These are phyloP conservation scores for Mycena haematopus DNA, from an alignment of 768 basidiomycete species.

Conservation along the genomic window DNA sequence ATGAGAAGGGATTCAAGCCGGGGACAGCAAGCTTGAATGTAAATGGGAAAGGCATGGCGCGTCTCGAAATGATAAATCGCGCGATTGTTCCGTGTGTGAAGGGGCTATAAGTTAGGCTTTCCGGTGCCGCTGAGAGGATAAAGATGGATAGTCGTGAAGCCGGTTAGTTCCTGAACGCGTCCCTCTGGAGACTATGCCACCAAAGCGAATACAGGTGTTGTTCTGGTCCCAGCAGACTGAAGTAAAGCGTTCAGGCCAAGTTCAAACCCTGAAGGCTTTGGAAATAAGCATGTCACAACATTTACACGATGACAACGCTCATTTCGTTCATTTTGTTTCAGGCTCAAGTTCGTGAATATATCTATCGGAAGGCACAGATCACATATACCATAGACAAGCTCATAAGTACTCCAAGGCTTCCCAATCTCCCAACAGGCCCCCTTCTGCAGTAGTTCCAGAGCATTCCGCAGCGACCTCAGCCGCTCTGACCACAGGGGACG, in stretches of 20 bases:
- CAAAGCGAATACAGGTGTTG: not conserved
- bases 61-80: conserved; percentile 3
- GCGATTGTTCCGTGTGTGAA: not conserved
- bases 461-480: not conserved
- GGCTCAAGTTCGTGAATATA: no score
- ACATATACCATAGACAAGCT: no score
- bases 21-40: conserved; percentile 74
- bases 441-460: not conserved
- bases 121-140: not conserved
- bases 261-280: not conserved
- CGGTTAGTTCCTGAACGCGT: not conserved
- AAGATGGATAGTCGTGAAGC: not conserved
- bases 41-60: conserved; percentile 66
- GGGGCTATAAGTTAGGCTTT: conserved; percentile 11
- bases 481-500: not conserved
- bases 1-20: conserved; percentile 71
- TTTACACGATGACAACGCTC: no score
- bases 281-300: not conserved
- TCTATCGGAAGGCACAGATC: no score
- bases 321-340: no score
- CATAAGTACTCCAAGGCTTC: not conserved
- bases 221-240: no score
- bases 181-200: not conserved
- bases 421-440: not conserved
- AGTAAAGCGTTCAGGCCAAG: not conserved